Percentiles rank a stretch among this genome's conserved stretches.
Evolutionary conservation across 257 asterid species (phyloP).

Genomic region (Ehretia macrophylla): DNA sequence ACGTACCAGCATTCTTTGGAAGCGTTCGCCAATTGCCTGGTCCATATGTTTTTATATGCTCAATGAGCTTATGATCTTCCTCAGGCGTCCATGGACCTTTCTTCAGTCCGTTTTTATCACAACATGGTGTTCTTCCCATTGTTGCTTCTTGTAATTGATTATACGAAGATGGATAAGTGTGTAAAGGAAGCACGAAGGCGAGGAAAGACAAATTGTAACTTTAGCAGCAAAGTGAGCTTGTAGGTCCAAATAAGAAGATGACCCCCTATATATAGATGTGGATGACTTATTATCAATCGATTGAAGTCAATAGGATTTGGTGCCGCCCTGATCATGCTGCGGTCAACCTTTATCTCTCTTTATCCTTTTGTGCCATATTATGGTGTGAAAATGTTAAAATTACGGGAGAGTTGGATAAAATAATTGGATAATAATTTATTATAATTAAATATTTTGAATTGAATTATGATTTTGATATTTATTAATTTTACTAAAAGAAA

Average conservation of each 20-base stretch:
- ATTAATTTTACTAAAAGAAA: too few relatives aligned
- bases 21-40: constrained; percentile 79
- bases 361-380: constrained; percentile 9
- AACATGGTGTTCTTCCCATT: constrained; percentile 88
- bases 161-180: neutral
- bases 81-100: constrained; percentile 92
- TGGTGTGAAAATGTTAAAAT: constrained; percentile 1
- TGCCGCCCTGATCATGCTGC: constrained; percentile 48
- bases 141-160: neutral
- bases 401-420: too few relatives aligned
- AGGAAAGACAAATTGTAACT: constrained; percentile 6
- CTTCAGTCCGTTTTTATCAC: constrained; percentile 69
- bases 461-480: too few relatives aligned
- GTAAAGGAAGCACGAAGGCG: neutral
- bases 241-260: constrained; percentile 31
- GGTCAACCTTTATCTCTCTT: constrained; percentile 13
- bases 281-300: constrained; percentile 9
- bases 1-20: constrained; percentile 74
- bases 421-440: too few relatives aligned
- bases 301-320: constrained; percentile 76
- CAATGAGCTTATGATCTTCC: constrained; percentile 62
- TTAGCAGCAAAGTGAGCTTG: constrained; percentile 22
- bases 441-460: too few relatives aligned
- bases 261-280: constrained; percentile 32
- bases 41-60: constrained; percentile 52